A percentile compares a stretch with the other conserved stretches of the same genome.
Conservation (phyloP, 2,329 filamentous ascomycete species). For the Paraphoma sp. region DNA sequence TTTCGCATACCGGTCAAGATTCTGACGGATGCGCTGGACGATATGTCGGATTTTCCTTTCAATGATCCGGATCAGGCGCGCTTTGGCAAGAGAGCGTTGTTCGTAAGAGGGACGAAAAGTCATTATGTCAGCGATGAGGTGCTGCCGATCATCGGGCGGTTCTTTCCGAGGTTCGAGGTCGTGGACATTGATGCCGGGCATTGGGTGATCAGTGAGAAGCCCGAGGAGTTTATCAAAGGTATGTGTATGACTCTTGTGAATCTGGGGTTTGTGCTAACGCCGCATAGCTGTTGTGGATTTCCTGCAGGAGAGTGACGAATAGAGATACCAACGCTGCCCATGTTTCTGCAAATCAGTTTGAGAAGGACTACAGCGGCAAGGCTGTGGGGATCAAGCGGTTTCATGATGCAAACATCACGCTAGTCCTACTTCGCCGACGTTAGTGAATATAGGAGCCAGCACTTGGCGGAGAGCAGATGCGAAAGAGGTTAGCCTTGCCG, state of each 20-base stretch:
- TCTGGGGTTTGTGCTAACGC: conserved; percentile 4
- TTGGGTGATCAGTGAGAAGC: conserved; percentile 90
- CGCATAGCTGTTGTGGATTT: conserved; percentile 69
- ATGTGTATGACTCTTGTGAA: conserved; percentile 32
- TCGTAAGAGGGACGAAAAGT: conserved; percentile 78
- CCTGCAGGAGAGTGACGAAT: conserved; percentile 57
- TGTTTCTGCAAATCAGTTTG: too few relatives aligned
- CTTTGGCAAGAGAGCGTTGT: conserved; percentile 80
- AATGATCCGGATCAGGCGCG: conserved; percentile 70
- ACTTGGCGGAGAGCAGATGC: too few relatives aligned
- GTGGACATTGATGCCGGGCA: conserved; percentile 80
- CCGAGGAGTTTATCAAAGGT: conserved; percentile 79
- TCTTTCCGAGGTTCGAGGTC: conserved; percentile 80
- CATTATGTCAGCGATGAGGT: conserved; percentile 82
- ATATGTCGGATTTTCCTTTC: conserved; percentile 90
- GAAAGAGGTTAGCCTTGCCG: too few relatives aligned
- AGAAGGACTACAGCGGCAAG: too few relatives aligned
- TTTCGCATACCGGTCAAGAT: conserved; percentile 82
- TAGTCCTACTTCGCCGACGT: too few relatives aligned
- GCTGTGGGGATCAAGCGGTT: too few relatives aligned
- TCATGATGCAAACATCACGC: too few relatives aligned
- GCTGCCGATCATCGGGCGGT: conserved; percentile 77
- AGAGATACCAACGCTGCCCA: too few relatives aligned
- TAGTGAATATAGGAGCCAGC: too few relatives aligned
- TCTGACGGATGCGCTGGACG: conserved; percentile 70